These are phyloP conservation scores for Ogataea nitratoaversa DNA, from an alignment of 805 yeast genomes.

Conservation along the genomic window DNA sequence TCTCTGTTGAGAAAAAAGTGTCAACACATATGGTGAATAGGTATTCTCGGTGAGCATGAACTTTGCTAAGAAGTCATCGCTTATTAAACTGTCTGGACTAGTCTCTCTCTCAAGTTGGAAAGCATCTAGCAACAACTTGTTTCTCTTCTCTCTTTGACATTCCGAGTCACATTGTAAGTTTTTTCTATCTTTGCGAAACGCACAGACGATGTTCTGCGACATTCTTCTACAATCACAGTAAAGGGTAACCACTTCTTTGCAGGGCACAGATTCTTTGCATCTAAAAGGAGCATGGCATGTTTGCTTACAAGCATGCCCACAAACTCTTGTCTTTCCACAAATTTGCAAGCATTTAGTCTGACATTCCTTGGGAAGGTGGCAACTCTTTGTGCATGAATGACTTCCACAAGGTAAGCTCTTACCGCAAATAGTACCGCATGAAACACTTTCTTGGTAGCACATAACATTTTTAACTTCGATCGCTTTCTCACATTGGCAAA, in stretches of 20 bases:
- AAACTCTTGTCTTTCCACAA: conserved; percentile 54
- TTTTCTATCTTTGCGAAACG: conserved; percentile 31
- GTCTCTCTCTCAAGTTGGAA: conserved; percentile 32
- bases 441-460: conserved; percentile 64
- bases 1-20: conserved; percentile 49
- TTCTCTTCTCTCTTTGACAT: conserved; percentile 60
- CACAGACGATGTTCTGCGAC: conserved; percentile 46
- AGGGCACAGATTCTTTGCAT: conserved; percentile 50
- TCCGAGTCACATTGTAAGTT: conserved; percentile 64
- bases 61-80: conserved; percentile 20
- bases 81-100: conserved; percentile 9
- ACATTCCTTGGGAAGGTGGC: conserved; percentile 62
- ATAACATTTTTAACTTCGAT: conserved; percentile 51
- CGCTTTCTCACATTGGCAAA: conserved; percentile 29
- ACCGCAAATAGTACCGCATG: conserved; percentile 68
- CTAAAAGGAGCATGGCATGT: conserved; percentile 58
- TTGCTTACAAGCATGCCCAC: conserved; percentile 65
- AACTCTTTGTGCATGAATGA: conserved; percentile 47
- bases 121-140: conserved; percentile 58
- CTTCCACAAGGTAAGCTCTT: conserved; percentile 42
- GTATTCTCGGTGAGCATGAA: conserved; percentile 28
- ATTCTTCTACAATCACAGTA: conserved; percentile 65
- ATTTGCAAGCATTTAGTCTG: conserved; percentile 50
- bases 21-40: conserved; percentile 44
- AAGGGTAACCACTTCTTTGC: conserved; percentile 47